Evolutionary conservation across 306 rosid genomes (phyloP).

Genomic region (Castanea mollissima): DNA sequence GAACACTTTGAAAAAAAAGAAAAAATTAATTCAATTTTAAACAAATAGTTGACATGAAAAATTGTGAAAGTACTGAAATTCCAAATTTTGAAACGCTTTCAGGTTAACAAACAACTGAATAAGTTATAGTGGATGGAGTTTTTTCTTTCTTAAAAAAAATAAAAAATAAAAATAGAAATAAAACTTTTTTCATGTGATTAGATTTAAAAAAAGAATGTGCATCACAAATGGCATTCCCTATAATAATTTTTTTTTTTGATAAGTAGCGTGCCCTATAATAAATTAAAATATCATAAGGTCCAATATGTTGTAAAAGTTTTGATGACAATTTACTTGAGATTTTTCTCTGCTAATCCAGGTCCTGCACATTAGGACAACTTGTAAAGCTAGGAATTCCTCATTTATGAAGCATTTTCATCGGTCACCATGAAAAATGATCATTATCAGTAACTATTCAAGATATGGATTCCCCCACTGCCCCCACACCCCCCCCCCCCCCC

Average conservation of each 20-base stretch:
- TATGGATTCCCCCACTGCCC: background rate
- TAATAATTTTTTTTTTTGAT: background rate
- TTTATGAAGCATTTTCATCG: background rate
- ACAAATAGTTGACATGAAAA: background rate
- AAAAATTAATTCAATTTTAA: background rate
- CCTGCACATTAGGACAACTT: slow-evolving; percentile 1
- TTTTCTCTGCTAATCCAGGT: slow-evolving; percentile 13
- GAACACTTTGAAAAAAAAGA: background rate
- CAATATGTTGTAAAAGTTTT: slow-evolving; percentile 8
- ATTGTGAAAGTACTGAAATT: background rate
- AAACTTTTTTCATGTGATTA: too few relatives aligned
- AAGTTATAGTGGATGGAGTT: background rate
- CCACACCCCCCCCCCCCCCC: background rate
- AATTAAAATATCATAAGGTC: background rate
- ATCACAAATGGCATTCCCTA: background rate
- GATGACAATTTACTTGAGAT: background rate
- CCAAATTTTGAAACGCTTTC: background rate
- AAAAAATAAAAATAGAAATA: too few relatives aligned
- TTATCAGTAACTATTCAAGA: slow-evolving; percentile 1
- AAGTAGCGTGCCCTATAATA: background rate
- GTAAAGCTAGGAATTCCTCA: slow-evolving; percentile 12
- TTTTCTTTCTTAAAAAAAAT: too few relatives aligned
- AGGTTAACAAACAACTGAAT: background rate
- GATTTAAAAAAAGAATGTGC: too few relatives aligned
- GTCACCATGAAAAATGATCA: background rate